phyloP scores from a whole-genome alignment of 768 basidiomycete genomes.

The Xerocomellus amylosporus region DNA sequence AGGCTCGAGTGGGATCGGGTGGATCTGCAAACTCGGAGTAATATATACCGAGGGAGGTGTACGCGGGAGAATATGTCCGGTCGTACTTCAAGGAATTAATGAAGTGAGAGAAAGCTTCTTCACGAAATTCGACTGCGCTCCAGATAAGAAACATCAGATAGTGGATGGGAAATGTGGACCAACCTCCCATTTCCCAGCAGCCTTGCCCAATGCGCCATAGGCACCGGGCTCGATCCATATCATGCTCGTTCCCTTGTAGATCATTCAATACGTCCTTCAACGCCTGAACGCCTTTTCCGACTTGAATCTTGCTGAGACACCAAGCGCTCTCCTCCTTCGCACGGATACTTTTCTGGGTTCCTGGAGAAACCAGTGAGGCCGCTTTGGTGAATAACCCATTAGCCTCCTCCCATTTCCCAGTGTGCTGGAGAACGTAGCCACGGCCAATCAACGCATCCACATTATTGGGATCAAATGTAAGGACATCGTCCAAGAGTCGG shows the following conservation, averaged over 20 bases:
- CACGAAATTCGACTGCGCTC: slow-evolving; percentile 43
- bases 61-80: slow-evolving; percentile 81
- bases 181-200: slow-evolving; percentile 71
- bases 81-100: slow-evolving; percentile 75
- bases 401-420: slow-evolving; percentile 68
- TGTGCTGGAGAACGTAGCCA: slow-evolving; percentile 68
- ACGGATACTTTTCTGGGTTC: slow-evolving; percentile 49
- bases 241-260: slow-evolving; percentile 44
- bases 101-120: slow-evolving; percentile 75
- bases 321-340: slow-evolving; percentile 83
- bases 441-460: slow-evolving; percentile 66
- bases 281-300: slow-evolving; percentile 44
- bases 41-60: slow-evolving; percentile 90
- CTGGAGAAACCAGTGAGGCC: slow-evolving; percentile 43
- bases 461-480: slow-evolving; percentile 61
- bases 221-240: slow-evolving; percentile 68
- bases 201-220: slow-evolving; percentile 83
- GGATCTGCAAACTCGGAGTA: slow-evolving; percentile 71
- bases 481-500: slow-evolving; percentile 67
- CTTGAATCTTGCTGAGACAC: slow-evolving; percentile 60
- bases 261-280: slow-evolving; percentile 48
- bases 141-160: not conserved
- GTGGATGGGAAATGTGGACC: slow-evolving; percentile 19
- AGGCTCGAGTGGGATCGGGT: slow-evolving; percentile 78
- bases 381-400: slow-evolving; percentile 59